Base-by-base conservation (phyloP, 164 flowering plant genomes). In the Buxus sempervirens region DNA sequence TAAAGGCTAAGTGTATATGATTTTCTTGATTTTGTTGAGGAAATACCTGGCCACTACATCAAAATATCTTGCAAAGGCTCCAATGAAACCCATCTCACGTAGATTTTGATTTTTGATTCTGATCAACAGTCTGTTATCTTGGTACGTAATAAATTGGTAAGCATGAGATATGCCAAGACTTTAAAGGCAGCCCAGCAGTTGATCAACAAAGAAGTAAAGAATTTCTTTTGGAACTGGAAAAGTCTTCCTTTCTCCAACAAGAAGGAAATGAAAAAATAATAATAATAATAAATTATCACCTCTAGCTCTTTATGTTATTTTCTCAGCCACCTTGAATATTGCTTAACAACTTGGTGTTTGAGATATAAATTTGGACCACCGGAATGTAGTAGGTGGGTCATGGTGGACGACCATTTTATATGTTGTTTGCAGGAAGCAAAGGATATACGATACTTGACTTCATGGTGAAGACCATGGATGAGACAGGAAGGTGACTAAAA, bases 41-140 rank as follows among this genome's bases (percentile, higher is more conserved):
- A 48, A 59, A 19, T 86, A 92, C 97, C 94, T 91, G 15, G 88
- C 20, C 4, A 90, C 41, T 18, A 91, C 60, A 76, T 92, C 94
- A 57, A 88, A 51, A 72, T 79, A 75, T 48, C 87, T 80, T 2
- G 86, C 85, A 2, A 88, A 60, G 1, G 86, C 80, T 72, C 83
- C 83, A n/a, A 87, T 73, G 63, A 85, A 63, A 65, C 90, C 93
- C 96, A 90, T 90, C 54, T 1, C 38, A 15, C 15, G 25, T 19
- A 36, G 38, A 21, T 20, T 42, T 71, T 53, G 5, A 9, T 21
- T 66, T 57, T n/a, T 41, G 9, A 10, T 51, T 23, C 51, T 19
- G 25, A 20, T 23, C 10, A 9, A 27, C n/a, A 23, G 22, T 21
- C 57, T 9, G 49, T 7, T 58, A 27, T 63, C 53, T n/a, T 19